phyloP scores from a whole-genome alignment of 169 alveolate species.

The Eimeria falciformis region DNA sequence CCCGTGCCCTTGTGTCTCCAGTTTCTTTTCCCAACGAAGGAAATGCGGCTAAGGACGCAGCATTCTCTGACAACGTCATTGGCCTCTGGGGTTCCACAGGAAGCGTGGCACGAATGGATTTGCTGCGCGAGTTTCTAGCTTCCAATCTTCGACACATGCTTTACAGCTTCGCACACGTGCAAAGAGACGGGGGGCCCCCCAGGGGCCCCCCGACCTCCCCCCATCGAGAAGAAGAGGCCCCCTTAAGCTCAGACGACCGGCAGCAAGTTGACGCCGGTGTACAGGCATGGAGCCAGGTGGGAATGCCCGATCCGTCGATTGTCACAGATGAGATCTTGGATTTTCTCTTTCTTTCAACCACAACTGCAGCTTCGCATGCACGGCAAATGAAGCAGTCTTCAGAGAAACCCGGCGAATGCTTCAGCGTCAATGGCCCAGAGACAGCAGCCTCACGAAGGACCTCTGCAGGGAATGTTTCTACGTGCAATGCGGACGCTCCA shows the following conservation, averaged over 20 bases:
- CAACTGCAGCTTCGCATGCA: slow-evolving; percentile 29
- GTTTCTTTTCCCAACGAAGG: neutral
- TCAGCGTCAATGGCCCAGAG: neutral
- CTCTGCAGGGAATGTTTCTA: neutral
- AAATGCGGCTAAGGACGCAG: neutral
- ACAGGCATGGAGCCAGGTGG: neutral
- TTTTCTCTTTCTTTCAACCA: slow-evolving; percentile 52
- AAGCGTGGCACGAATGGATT: neutral
- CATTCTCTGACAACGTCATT: neutral
- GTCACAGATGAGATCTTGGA: slow-evolving; percentile 50
- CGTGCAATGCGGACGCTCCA: neutral
- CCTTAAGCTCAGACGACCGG: neutral
- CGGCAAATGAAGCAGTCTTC: neutral
- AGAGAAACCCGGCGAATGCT: neutral
- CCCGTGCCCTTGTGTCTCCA: neutral
- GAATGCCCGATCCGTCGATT: neutral
- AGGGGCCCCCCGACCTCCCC: no score
- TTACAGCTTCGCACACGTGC: neutral
- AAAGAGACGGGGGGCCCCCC: neutral
- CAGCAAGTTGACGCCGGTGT: neutral
- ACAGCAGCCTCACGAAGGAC: neutral
- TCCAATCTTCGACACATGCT: slow-evolving; percentile 11
- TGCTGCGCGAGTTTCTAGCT: slow-evolving; percentile 8
- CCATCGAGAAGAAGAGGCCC: no score
- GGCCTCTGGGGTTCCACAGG: neutral